Evolutionary conservation across 805 yeast species (phyloP).

Genomic region (Yamadazyma takamatsuzukensis): DNA sequence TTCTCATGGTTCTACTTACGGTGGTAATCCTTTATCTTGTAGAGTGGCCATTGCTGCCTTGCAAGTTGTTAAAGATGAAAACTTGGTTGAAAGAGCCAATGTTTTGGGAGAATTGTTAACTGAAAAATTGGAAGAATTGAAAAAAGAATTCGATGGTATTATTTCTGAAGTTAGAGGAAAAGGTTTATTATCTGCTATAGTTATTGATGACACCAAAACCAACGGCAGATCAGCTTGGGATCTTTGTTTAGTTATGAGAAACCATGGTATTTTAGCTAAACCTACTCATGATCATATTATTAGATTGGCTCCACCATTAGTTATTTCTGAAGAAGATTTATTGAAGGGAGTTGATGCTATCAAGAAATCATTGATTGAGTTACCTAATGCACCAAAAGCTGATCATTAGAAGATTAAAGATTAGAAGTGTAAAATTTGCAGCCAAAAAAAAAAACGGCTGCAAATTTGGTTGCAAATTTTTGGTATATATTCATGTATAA

Average conservation of each 20-base stretch:
- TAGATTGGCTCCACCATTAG: slow-evolving; percentile 94
- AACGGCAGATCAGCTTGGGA: slow-evolving; percentile 96
- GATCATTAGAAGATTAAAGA: slow-evolving; percentile 29
- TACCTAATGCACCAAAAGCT: slow-evolving; percentile 52
- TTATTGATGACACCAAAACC: slow-evolving; percentile 78
- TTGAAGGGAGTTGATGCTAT: slow-evolving; percentile 77
- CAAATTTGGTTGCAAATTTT: no score
- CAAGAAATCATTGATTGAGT: slow-evolving; percentile 49
- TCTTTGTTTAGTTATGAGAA: slow-evolving; percentile 83
- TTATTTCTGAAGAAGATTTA: slow-evolving; percentile 83
- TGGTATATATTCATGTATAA: neutral
- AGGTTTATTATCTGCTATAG: slow-evolving; percentile 88
- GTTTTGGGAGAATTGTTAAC: slow-evolving; percentile 69
- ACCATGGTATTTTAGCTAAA: slow-evolving; percentile 86
- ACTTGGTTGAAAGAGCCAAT: slow-evolving; percentile 73
- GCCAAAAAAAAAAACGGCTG: no score
- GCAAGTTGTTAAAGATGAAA: slow-evolving; percentile 84
- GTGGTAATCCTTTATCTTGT: slow-evolving; percentile 95
- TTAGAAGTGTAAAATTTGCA: neutral
- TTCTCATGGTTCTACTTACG: slow-evolving; percentile 96
- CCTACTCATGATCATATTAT: slow-evolving; percentile 96
- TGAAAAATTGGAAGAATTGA: slow-evolving; percentile 51
- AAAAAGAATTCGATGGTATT: slow-evolving; percentile 48
- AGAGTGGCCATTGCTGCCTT: slow-evolving; percentile 92
- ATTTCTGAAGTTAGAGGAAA: slow-evolving; percentile 71